These are phyloP conservation scores for Chlamydomonas sp. DNA, from an alignment of 139 green algal species.

Conservation along the genomic window DNA sequence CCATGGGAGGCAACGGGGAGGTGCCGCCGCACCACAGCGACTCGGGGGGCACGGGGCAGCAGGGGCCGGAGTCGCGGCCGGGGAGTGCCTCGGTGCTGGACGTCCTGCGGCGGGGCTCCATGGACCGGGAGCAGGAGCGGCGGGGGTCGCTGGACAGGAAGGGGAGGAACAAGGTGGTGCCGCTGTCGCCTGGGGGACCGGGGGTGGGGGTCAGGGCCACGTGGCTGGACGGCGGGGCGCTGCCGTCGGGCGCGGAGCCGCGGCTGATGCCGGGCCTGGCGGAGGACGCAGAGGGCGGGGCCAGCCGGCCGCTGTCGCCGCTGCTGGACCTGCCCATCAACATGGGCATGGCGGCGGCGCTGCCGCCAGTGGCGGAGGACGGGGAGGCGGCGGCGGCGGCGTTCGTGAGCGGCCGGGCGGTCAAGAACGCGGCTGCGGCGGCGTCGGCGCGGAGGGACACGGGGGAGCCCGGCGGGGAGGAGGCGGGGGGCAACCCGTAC, in stretches of 20 bases:
- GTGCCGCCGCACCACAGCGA: too few species aligned
- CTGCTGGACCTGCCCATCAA: constrained; percentile 15
- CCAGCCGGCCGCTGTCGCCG: constrained; percentile 7
- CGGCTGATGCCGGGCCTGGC: neutral
- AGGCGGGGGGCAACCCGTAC: too few species aligned
- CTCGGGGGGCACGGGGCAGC: too few species aligned
- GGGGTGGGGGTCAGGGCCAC: neutral
- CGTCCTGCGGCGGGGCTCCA: neutral
- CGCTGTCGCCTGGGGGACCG: neutral
- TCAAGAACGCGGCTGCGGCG: too few species aligned
- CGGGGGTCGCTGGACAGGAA: neutral
- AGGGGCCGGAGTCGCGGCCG: too few species aligned
- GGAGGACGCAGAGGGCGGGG: neutral
- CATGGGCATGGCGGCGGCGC: neutral
- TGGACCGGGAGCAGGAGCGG: neutral
- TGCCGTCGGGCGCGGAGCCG: neutral
- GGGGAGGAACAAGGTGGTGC: neutral
- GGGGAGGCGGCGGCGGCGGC: neutral
- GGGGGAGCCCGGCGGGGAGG: too few species aligned
- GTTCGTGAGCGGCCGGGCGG: neutral
- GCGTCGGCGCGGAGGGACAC: too few species aligned
- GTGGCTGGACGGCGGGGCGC: neutral
- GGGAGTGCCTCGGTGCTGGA: too few species aligned
- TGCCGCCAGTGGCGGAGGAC: neutral
- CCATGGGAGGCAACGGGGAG: too few species aligned